Conservation (phyloP, 2,329 filamentous ascomycete species). For the Tolypocladium cylindrosporum region DNA sequence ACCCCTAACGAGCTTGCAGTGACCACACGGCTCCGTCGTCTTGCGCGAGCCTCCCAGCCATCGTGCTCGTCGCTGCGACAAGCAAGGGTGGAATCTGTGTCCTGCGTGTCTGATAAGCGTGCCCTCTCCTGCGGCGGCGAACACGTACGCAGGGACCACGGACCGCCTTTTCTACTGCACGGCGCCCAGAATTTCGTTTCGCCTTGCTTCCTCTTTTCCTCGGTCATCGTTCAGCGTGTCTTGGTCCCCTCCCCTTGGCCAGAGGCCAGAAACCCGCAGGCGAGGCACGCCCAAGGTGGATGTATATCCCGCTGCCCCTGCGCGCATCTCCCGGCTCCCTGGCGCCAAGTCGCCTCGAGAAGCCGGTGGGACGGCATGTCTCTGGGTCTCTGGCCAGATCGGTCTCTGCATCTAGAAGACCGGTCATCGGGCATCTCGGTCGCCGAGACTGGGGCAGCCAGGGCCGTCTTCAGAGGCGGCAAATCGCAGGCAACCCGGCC, state of each 20-base stretch:
- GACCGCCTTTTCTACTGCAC: background rate
- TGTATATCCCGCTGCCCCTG: constrained; percentile 19
- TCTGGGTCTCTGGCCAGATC: background rate
- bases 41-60: background rate
- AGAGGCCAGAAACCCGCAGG: background rate
- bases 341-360: background rate
- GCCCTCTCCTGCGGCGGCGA: background rate
- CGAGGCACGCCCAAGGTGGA: constrained; percentile 7
- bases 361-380: background rate
- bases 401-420: background rate
- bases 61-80: background rate
- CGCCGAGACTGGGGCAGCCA: background rate
- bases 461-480: constrained; percentile 8
- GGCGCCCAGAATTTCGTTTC: background rate
- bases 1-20: background rate
- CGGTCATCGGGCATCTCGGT: background rate
- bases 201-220: background rate
- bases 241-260: background rate
- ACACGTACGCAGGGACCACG: background rate
- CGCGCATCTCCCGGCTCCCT: background rate
- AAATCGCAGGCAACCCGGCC: constrained; percentile 14
- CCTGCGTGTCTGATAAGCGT: background rate
- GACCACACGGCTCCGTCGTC: background rate
- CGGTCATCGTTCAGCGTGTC: background rate
- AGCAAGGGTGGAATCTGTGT: background rate